Conservation (phyloP, 805 yeast species). For the Candida krabiensis region DNA sequence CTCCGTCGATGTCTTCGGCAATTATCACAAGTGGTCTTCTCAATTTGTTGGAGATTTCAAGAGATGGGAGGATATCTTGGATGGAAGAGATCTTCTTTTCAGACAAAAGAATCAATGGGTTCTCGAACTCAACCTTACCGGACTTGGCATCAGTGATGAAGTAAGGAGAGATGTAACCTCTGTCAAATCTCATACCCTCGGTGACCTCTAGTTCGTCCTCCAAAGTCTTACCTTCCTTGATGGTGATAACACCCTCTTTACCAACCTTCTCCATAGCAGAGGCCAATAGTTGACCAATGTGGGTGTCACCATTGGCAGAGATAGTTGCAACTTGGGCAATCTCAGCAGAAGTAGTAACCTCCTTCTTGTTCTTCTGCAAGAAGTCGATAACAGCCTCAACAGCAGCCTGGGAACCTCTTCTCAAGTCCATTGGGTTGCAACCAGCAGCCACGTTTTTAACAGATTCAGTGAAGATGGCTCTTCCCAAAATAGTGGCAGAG, state of each 20-base stretch:
- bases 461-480: conserved; percentile 91
- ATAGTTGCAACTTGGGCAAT: conserved; percentile 98
- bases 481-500: conserved; percentile 93
- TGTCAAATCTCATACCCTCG: conserved; percentile 98
- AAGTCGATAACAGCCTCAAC: conserved; percentile 89
- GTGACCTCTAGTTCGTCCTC: conserved; percentile 96
- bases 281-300: conserved; percentile 88
- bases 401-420: conserved; percentile 97
- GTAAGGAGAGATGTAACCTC: conserved; percentile 96
- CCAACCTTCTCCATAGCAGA: conserved; percentile 98
- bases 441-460: conserved; percentile 98
- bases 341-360: conserved; percentile 90
- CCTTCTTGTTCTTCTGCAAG: conserved; percentile 83
- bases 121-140: conserved; percentile 93
- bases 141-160: conserved; percentile 90
- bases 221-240: conserved; percentile 94
- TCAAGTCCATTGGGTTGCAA: conserved; percentile 96
- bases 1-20: conserved; percentile 97
- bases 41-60: conserved; percentile 88
- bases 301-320: conserved; percentile 93
- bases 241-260: conserved; percentile 97
- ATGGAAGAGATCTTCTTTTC: conserved; percentile 92
- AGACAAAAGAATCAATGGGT: conserved; percentile 82
- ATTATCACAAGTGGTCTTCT: conserved; percentile 91
- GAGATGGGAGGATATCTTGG: conserved; percentile 88